Percentiles rank a stretch among this genome's conserved stretches.
Evolutionary conservation across 2,329 filamentous ascomycete genomes (phyloP).

Genomic region (Neonectria faginata): DNA sequence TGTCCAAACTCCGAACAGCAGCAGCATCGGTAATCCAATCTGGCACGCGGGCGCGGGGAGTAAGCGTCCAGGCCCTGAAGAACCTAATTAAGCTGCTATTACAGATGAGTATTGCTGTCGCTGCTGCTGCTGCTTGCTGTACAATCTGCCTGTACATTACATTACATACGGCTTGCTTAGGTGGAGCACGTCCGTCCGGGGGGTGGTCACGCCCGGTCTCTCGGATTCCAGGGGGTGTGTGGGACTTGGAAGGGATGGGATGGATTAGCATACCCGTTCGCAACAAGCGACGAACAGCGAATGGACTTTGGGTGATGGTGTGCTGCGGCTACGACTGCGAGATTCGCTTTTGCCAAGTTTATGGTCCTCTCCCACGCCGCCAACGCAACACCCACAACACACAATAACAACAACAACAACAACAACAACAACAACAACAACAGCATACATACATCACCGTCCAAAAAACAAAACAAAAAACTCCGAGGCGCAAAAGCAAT

Average conservation of each 20-base stretch:
- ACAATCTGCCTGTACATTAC: too few species aligned
- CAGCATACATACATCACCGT: too few species aligned
- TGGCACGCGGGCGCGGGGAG: background rate
- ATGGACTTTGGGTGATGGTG: background rate
- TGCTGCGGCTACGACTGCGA: background rate
- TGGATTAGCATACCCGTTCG: too few species aligned
- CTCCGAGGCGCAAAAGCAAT: constrained; percentile 39
- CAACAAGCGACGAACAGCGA: background rate
- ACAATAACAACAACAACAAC: background rate
- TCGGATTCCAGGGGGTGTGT: constrained; percentile 4
- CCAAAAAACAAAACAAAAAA: background rate
- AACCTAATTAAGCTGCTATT: background rate
- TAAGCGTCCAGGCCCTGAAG: background rate
- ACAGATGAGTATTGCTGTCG: too few species aligned
- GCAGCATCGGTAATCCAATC: background rate
- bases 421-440: background rate
- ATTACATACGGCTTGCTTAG: background rate
- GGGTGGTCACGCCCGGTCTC: constrained; percentile 5
- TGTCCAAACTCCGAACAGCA: background rate
- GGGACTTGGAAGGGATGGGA: background rate
- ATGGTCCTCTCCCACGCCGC: background rate
- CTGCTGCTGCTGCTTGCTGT: too few species aligned
- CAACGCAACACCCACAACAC: background rate
- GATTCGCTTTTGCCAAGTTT: background rate
- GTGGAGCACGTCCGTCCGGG: background rate